These are phyloP conservation scores for Sphaerostilbella broomeana DNA, from an alignment of 2,329 filamentous ascomycete species.

Conservation along the genomic window DNA sequence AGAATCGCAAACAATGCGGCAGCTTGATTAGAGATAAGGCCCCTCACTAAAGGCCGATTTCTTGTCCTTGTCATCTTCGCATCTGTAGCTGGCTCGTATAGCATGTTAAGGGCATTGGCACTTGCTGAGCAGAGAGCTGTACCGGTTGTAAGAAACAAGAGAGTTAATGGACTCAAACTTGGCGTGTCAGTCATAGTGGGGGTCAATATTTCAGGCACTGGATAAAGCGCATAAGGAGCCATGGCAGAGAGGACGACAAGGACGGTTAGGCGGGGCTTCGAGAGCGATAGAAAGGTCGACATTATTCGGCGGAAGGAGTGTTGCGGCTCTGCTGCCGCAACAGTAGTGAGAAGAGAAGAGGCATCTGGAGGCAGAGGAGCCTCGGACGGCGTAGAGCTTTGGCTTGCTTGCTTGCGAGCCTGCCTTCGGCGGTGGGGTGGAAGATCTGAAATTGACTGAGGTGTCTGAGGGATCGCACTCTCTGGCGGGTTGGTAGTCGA, in stretches of 20 bases:
- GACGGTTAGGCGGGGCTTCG: constrained; percentile 90
- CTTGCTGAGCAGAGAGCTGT: constrained; percentile 85
- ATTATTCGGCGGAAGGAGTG: constrained; percentile 57
- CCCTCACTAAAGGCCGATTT: constrained; percentile 80
- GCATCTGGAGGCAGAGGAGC: constrained; percentile 40
- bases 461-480: constrained; percentile 14
- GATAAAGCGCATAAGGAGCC: constrained; percentile 86
- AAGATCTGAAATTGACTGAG: constrained; percentile 19
- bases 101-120: constrained; percentile 95
- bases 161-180: constrained; percentile 81
- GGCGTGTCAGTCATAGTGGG: constrained; percentile 61
- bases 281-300: constrained; percentile 79
- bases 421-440: constrained; percentile 32
- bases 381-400: constrained; percentile 15
- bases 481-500: constrained; percentile 16
- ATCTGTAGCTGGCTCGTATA: constrained; percentile 86
- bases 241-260: constrained; percentile 88
- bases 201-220: constrained; percentile 77
- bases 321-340: constrained; percentile 43
- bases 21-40: constrained; percentile 62
- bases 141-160: constrained; percentile 84
- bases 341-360: constrained; percentile 49
- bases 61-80: constrained; percentile 89
- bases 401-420: constrained; percentile 22
- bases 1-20: constrained; percentile 74